These are phyloP conservation scores for Cocos nucifera DNA, from an alignment of 176 grass and related monocot genomes.

Conservation along the genomic window DNA sequence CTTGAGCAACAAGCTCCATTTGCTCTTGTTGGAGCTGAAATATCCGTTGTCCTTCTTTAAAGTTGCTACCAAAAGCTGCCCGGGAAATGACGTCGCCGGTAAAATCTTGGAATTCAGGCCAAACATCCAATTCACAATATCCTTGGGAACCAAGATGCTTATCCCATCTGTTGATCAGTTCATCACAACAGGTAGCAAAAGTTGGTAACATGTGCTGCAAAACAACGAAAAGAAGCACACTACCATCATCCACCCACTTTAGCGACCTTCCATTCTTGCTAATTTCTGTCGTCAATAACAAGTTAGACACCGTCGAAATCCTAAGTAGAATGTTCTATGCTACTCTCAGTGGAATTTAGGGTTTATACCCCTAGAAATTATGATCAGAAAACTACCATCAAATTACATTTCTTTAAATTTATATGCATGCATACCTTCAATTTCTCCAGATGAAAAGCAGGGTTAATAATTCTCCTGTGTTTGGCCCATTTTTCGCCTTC, in stretches of 20 bases:
- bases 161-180: conserved; percentile 6
- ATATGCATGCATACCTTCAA: too few species aligned
- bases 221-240: neutral
- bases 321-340: too few species aligned
- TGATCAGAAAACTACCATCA: too few species aligned
- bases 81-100: conserved; percentile 2
- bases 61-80: conserved; percentile 7
- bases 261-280: too few species aligned
- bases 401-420: too few species aligned
- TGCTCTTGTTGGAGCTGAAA: conserved; percentile 1
- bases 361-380: too few species aligned
- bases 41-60: conserved; percentile 1
- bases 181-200: conserved; percentile 2
- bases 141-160: neutral
- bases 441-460: conserved; percentile 18
- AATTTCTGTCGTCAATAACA: too few species aligned
- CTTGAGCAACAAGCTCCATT: neutral
- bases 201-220: conserved; percentile 4
- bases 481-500: conserved; percentile 22
- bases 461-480: conserved; percentile 18
- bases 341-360: too few species aligned
- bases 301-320: too few species aligned
- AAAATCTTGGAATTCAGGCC: neutral
- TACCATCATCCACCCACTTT: too few species aligned
- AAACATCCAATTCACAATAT: conserved; percentile 8